These are phyloP conservation scores for Sindora glabra DNA, from an alignment of 306 rosid genomes.

Conservation along the genomic window DNA sequence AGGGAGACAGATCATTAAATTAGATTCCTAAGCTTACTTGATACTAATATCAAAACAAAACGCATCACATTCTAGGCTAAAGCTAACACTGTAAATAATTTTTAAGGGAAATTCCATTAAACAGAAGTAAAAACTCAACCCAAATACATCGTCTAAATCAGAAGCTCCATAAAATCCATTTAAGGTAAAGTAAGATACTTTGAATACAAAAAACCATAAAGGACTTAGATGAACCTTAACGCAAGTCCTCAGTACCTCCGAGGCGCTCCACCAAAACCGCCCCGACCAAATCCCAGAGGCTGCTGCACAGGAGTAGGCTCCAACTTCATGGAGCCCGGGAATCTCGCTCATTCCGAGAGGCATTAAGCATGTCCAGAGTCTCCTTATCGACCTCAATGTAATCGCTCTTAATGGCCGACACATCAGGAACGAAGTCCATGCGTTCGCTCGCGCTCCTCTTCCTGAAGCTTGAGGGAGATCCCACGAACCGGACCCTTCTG, in stretches of 20 bases:
- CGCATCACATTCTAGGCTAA: no score
- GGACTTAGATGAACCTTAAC: no score
- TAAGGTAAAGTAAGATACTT: no score
- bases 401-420: constrained; percentile 39
- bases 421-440: constrained; percentile 60
- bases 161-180: no score
- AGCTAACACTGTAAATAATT: no score
- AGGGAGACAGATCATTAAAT: no score
- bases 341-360: constrained; percentile 45
- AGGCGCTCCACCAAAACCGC: constrained; percentile 24
- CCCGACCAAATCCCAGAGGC: constrained; percentile 24
- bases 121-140: no score
- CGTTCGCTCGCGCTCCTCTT: constrained; percentile 63
- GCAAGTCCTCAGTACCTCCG: constrained; percentile 46
- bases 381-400: constrained; percentile 52
- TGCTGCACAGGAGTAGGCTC: constrained; percentile 25
- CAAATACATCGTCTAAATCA: no score
- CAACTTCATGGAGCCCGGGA: constrained; percentile 38
- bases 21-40: no score
- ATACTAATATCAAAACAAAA: no score
- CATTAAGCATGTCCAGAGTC: constrained; percentile 46
- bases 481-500: constrained; percentile 68
- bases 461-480: constrained; percentile 59
- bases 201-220: no score
- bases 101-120: no score